phyloP scores from a whole-genome alignment of 1,284 basidiomycete species.

The Ceratobasidium sp. region DNA sequence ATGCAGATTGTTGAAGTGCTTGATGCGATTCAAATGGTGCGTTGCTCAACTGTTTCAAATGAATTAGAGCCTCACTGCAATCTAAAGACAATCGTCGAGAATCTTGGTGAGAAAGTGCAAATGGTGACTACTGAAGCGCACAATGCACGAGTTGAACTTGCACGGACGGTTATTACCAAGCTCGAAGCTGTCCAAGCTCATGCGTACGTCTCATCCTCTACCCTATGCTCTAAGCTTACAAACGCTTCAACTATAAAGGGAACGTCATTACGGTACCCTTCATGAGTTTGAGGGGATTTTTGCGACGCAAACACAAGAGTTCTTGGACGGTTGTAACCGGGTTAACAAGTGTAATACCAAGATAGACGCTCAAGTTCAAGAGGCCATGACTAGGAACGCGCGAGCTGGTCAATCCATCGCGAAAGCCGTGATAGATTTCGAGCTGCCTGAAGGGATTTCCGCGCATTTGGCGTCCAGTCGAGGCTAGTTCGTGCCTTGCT shows the following conservation, averaged over 20 bases:
- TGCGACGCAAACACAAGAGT: constrained; percentile 21
- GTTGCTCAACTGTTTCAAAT: background rate
- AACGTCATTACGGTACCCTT: constrained; percentile 1
- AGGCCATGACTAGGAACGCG: constrained; percentile 5
- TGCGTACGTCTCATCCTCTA: constrained; percentile 11
- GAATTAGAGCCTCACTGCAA: background rate
- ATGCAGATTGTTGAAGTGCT: constrained; percentile 28
- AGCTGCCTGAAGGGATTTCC: constrained; percentile 17
- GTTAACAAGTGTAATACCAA: background rate
- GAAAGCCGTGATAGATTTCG: constrained; percentile 4
- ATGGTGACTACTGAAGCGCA: constrained; percentile 7
- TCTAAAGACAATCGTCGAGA: constrained; percentile 14
- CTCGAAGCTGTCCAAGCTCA: constrained; percentile 6
- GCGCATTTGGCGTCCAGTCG: background rate
- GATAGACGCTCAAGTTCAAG: background rate
- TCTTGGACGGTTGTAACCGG: constrained; percentile 13
- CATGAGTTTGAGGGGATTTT: constrained; percentile 23
- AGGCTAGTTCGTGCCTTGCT: background rate
- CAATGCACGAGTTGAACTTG: constrained; percentile 20
- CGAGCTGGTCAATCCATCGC: constrained; percentile 31
- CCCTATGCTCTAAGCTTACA: background rate
- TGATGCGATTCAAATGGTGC: constrained; percentile 30
- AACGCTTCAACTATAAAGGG: background rate
- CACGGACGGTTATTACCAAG: constrained; percentile 3
- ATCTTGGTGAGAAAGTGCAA: constrained; percentile 34